Percentiles rank a stretch among this genome's conserved stretches.
phyloP scores from a whole-genome alignment of 805 yeast species.

The Peterozyma xylosa region DNA sequence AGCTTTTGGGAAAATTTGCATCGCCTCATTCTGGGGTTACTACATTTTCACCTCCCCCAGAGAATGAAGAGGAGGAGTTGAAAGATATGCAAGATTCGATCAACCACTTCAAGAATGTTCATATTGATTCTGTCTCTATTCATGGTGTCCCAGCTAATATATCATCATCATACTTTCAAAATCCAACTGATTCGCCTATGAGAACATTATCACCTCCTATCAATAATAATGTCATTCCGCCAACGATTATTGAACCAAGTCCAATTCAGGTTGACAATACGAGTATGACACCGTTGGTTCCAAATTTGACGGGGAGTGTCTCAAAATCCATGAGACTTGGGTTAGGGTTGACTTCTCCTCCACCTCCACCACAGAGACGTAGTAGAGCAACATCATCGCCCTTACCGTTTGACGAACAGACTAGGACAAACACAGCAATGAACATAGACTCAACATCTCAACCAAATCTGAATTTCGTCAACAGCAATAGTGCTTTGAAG shows the following conservation, averaged over 20 bases:
- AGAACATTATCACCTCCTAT: not conserved
- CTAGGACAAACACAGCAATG: not conserved
- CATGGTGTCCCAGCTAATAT: constrained; percentile 61
- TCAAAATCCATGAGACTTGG: constrained; percentile 35
- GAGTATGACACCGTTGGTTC: constrained; percentile 24
- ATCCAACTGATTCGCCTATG: constrained; percentile 8
- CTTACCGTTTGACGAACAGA: constrained; percentile 1
- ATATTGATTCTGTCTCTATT: constrained; percentile 70
- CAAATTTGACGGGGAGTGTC: constrained; percentile 48
- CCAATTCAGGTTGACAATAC: constrained; percentile 1
- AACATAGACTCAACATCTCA: not conserved
- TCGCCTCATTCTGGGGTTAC: constrained; percentile 12
- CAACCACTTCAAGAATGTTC: constrained; percentile 67
- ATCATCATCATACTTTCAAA: constrained; percentile 27
- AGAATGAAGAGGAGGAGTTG: constrained; percentile 64
- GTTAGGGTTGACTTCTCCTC: constrained; percentile 6
- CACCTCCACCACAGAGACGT: constrained; percentile 5
- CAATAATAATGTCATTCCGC: not conserved
- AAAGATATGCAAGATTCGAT: constrained; percentile 71
- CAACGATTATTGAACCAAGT: not conserved
- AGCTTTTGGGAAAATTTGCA: constrained; percentile 42
- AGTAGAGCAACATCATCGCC: constrained; percentile 5
- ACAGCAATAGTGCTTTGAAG: constrained; percentile 5
- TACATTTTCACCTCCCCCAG: constrained; percentile 21
- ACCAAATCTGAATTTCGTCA: constrained; percentile 4